Evolutionary conservation across 495 filamentous ascomycete genomes (phyloP), one percentile per base, ranked within the genome.

Genomic region (Neurospora terricola): DNA sequence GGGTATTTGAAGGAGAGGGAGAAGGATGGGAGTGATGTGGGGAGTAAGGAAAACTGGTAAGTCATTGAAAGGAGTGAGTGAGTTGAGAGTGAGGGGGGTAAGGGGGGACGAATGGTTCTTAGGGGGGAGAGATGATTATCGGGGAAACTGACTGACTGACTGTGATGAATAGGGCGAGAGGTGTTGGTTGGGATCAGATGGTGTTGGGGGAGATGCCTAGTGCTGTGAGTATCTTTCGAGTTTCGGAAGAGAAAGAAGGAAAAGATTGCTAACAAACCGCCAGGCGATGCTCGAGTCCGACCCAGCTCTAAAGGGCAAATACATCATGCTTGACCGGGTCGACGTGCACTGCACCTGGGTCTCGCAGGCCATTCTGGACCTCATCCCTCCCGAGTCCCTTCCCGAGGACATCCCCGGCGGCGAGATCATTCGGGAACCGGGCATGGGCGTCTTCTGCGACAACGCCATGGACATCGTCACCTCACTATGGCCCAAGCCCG

Each of bases 341-440:
- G 90, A 91, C 76, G 87, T 88, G 9, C 90, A 91, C 73, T 91
- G 90, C 75, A 83, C 88, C 30, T 88, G 87, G 85, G 88, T 90
- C 36, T 91, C 90, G 11, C 78, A 85, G 69, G 83, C 88, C 18
- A 85, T 91, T 18, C 80, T 91, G 7, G 76, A 84, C 39, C 79
- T 90, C 2, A 83, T 91, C 2, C 84, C 88, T 1, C 73, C 77
- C 6, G 83, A 86, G 4, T 66, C 54, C 3, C 72, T 89, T 4
- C 87, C 87, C 12, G 79, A 84, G 54, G 79, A 86, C 66, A 76
- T 89, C 14, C 86, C 88, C 1, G 89, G 90, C 2, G 90, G 90
- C 1, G 86, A 90, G 62, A 83, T 91, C 21, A 78, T 88, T 11
- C 81, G 82, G 18, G 76, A 82, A 5, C 89, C 89, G 0, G 88